Percentiles rank a stretch among this genome's conserved stretches.
Conservation (phyloP, 83 land plant genomes). For the Thuja plicata region DNA sequence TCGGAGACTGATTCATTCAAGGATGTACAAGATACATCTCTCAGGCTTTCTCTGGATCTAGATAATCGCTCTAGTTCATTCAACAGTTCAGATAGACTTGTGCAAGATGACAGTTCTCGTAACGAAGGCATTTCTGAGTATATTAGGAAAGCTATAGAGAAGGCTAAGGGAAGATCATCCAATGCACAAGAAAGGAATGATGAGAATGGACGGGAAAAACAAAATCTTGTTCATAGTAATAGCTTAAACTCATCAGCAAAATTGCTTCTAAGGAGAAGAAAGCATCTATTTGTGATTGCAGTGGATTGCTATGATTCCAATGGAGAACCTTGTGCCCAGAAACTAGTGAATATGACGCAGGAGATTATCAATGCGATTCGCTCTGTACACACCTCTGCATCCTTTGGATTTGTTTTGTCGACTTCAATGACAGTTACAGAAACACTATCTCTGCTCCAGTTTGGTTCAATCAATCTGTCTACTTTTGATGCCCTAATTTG, state of each 20-base stretch:
- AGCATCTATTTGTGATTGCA: conserved; percentile 51
- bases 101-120: background rate
- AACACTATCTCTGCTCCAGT: conserved; percentile 34
- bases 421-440: conserved; percentile 57
- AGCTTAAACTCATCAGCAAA: conserved; percentile 1
- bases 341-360: conserved; percentile 22
- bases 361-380: conserved; percentile 35
- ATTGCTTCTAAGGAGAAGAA: conserved; percentile 39
- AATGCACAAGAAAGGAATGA: background rate
- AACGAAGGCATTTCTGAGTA: conserved; percentile 8
- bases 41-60: conserved; percentile 64
- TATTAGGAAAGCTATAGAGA: conserved; percentile 9
- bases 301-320: conserved; percentile 44
- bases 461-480: conserved; percentile 28
- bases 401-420: conserved; percentile 47
- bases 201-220: background rate
- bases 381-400: conserved; percentile 13
- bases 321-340: conserved; percentile 23
- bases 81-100: conserved; percentile 14
- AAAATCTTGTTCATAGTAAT: conserved; percentile 6
- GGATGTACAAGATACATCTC: conserved; percentile 66
- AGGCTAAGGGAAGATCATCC: background rate
- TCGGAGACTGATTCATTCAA: conserved; percentile 59
- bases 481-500: conserved; percentile 83
- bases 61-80: conserved; percentile 30